Percentiles rank a stretch among this genome's conserved stretches.
phyloP scores from a whole-genome alignment of 2,329 filamentous ascomycete species.

The Sporothrix curviconia region DNA sequence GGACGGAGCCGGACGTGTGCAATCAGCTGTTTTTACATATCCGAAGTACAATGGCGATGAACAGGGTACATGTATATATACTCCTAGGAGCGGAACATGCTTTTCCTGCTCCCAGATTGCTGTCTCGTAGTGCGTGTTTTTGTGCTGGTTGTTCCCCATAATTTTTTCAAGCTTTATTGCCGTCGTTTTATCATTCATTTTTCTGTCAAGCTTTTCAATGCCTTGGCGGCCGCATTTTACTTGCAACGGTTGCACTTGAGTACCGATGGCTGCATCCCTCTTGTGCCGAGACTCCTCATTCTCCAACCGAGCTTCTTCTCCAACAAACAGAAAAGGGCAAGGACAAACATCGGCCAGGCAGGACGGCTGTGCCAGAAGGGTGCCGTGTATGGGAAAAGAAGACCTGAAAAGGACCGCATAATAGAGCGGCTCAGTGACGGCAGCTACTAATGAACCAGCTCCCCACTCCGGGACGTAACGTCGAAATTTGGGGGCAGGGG shows the following conservation, averaged over 20 bases:
- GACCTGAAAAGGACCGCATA: too few relatives aligned
- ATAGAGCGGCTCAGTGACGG: not conserved
- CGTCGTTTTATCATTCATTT: not conserved
- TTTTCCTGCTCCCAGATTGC: not conserved
- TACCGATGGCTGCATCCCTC: not conserved
- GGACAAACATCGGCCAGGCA: not conserved
- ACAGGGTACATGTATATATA: not conserved
- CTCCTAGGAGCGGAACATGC: not conserved
- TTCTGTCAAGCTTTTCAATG: too few relatives aligned
- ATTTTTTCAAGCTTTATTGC: not conserved
- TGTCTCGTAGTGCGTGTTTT: not conserved
- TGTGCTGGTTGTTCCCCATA: not conserved
- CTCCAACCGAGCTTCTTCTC: not conserved
- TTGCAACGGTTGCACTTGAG: not conserved
- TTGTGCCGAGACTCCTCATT: not conserved
- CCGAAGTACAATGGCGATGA: not conserved
- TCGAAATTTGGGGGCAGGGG: not conserved
- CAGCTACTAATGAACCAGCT: conserved; percentile 1
- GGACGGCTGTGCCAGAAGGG: not conserved
- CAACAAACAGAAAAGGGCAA: not conserved
- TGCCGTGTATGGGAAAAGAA: too few relatives aligned
- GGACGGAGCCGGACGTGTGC: too few relatives aligned
- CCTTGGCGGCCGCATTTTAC: too few relatives aligned
- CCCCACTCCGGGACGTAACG: not conserved
- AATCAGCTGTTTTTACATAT: too few relatives aligned